These are phyloP conservation scores for Nidularia pulvinata DNA, from an alignment of 768 basidiomycete species.

Conservation along the genomic window DNA sequence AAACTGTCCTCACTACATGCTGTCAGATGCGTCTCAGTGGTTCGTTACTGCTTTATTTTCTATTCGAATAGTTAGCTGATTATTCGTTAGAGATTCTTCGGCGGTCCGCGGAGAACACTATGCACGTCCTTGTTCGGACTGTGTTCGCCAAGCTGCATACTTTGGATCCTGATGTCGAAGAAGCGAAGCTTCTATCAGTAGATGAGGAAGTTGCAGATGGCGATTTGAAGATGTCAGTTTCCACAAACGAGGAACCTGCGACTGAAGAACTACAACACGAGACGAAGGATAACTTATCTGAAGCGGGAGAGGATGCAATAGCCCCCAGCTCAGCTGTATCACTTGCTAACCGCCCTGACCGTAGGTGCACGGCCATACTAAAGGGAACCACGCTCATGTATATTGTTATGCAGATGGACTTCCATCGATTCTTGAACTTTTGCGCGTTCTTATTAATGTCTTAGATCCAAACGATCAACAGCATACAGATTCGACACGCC, in stretches of 20 bases:
- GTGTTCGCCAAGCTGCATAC: conserved; percentile 76
- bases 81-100: conserved; percentile 72
- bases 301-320: too few relatives aligned
- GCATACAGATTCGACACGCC: conserved; percentile 94
- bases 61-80: not conserved
- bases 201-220: conserved; percentile 53
- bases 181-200: conserved; percentile 55
- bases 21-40: conserved; percentile 97
- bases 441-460: conserved; percentile 94
- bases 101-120: conserved; percentile 84
- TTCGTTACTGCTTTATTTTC: conserved; percentile 32
- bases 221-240: conserved; percentile 63
- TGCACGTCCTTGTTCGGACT: conserved; percentile 84
- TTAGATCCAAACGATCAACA: conserved; percentile 93
- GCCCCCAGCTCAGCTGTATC: too few relatives aligned
- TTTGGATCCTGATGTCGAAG: conserved; percentile 67
- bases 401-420: conserved; percentile 65
- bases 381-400: too few relatives aligned
- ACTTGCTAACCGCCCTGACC: too few relatives aligned
- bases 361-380: too few relatives aligned
- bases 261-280: too few relatives aligned
- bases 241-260: too few relatives aligned
- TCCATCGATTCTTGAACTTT: conserved; percentile 88
- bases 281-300: too few relatives aligned
- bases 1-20: conserved; percentile 95